phyloP scores from a whole-genome alignment of 129 eudicot species.

The Flaveria trinervia region DNA sequence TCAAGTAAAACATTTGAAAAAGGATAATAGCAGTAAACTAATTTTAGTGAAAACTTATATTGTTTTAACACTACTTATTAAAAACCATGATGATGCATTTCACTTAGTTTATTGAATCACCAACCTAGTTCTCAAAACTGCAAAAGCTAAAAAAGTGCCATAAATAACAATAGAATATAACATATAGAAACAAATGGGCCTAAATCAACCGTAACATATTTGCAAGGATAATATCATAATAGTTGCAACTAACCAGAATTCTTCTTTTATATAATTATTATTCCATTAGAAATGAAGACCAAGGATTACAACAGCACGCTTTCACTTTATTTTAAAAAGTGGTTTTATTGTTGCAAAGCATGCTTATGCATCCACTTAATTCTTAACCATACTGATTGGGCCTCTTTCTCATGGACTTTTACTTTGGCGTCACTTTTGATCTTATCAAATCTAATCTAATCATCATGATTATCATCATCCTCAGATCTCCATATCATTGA shows the following conservation, averaged over 20 bases:
- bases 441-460: constrained; percentile 39
- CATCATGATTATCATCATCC: constrained; percentile 25
- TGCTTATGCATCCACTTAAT: constrained; percentile 38
- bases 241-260: not conserved
- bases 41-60: no score
- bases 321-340: constrained; percentile 30
- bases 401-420: constrained; percentile 29
- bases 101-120: not conserved
- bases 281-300: constrained; percentile 13
- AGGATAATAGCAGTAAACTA: no score
- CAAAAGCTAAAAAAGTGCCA: not conserved
- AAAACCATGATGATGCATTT: not conserved
- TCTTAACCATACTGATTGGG: constrained; percentile 22
- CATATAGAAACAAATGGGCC: not conserved
- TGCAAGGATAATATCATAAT: constrained; percentile 24
- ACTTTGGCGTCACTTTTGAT: constrained; percentile 36
- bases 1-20: no score
- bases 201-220: constrained; percentile 1
- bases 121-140: not conserved
- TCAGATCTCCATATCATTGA: constrained; percentile 39
- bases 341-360: constrained; percentile 38
- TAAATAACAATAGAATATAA: not conserved
- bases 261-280: not conserved
- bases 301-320: constrained; percentile 35
- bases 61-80: no score